phyloP scores from a whole-genome alignment of 345 rosid genomes.

The Lepidium africanum region DNA sequence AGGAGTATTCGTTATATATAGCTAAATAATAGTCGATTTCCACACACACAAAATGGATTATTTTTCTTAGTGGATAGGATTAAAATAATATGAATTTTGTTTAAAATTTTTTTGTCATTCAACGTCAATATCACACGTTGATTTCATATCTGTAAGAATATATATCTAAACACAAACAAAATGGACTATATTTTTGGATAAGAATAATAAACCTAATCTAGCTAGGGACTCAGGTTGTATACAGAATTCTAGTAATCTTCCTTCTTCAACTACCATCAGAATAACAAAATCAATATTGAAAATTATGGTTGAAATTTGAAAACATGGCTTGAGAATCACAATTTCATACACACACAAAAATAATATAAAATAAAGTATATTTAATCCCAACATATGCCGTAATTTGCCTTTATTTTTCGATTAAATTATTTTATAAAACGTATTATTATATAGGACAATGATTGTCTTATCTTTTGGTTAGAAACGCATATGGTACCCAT shows the following conservation, averaged over 20 bases:
- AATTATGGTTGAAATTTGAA: neutral
- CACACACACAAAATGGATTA: neutral
- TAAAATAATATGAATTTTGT: neutral
- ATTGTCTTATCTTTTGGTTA: slow-evolving; percentile 26
- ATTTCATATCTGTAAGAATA: neutral
- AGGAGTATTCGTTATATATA: neutral
- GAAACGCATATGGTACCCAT: slow-evolving; percentile 19
- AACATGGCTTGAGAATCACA: neutral
- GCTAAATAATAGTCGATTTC: neutral
- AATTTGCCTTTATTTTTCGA: neutral
- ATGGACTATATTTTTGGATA: neutral
- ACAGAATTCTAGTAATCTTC: neutral
- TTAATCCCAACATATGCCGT: slow-evolving; percentile 8
- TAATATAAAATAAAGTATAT: neutral
- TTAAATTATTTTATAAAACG: neutral
- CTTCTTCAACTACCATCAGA: neutral
- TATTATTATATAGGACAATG: slow-evolving; percentile 12
- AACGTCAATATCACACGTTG: neutral
- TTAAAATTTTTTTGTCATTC: neutral
- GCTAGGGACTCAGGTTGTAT: neutral
- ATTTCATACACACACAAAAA: neutral
- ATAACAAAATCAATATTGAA: neutral
- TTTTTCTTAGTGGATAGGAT: neutral
- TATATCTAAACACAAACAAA: neutral
- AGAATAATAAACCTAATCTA: neutral